These are phyloP conservation scores for Vigna radiata DNA, from an alignment of 306 rosid species.

Conservation along the genomic window DNA sequence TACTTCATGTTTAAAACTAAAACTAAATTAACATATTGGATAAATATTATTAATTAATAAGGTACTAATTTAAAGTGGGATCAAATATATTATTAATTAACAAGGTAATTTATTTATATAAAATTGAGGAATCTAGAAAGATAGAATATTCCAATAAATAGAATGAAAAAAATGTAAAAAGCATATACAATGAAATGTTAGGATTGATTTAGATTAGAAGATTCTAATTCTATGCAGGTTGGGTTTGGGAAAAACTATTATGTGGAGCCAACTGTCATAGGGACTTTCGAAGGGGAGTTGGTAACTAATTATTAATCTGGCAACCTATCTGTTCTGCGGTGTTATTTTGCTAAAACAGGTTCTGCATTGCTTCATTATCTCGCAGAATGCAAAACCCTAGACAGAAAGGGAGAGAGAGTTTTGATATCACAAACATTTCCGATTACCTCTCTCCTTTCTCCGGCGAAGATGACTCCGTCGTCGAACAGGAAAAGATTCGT, in stretches of 20 bases:
- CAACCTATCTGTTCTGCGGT: not conserved
- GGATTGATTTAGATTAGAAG: not conserved
- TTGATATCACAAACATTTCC: not conserved
- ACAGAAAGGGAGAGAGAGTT: not conserved
- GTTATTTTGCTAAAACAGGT: not conserved
- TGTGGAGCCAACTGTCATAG: not conserved
- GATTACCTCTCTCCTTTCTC: slow-evolving; percentile 14
- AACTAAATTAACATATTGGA: too few relatives aligned
- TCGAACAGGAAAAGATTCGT: slow-evolving; percentile 21
- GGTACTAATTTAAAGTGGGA: too few relatives aligned
- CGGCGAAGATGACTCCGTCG: not conserved
- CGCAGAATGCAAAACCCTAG: not conserved
- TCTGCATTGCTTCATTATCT: not conserved
- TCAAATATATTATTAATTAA: too few relatives aligned
- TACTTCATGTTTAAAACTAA: too few relatives aligned
- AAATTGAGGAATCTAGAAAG: too few relatives aligned
- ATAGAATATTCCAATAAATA: too few relatives aligned
- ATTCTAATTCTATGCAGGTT: not conserved
- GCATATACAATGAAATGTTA: not conserved
- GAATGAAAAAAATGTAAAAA: too few relatives aligned
- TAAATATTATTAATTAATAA: too few relatives aligned
- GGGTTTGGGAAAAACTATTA: not conserved
- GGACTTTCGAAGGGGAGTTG: slow-evolving; percentile 5
- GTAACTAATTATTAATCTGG: not conserved
- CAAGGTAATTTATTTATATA: too few relatives aligned